Base-by-base conservation (phyloP, 2,329 filamentous ascomycete species). In the Chaetomium globosum region DNA sequence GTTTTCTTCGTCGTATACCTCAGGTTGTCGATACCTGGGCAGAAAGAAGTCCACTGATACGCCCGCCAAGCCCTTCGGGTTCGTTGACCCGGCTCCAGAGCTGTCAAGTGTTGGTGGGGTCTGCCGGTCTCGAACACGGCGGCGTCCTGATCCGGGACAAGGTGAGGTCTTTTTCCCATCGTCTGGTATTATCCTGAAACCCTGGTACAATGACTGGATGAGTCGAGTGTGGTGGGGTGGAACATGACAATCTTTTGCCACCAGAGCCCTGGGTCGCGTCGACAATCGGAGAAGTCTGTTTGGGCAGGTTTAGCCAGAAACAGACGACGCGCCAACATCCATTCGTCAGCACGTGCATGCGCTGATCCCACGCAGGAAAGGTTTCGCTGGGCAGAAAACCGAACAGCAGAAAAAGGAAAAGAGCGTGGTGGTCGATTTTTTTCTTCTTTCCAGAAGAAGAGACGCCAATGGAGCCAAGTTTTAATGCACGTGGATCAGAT, bases 201-300 rank as follows among this genome's bases (percentile, higher is more conserved):
- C 63, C 36, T 61, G 64, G 23, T 54, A 63, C 51, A 59, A 48
- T 64, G 65, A 66, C 64, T 67, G 54, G 56, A 48, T 64, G 65
- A 66, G 65, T 67, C 57, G 61, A 58, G 19, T 51, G 51, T 39
- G 31, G 54, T 5, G 49, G 26, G 54, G 31, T 63, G 58, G 61
- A 39, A 53, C 65, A 13, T 63, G 58, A 46, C 58, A 63, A 57
- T 64, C 61, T 63, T 64, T 70, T 63, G 69, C 69, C 69, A 69
- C 69, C 67, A 51, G 7, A 33, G 39, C 33, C 55, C 59, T 67
- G 67, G 68, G 64, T 66, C 39, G 52, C 57, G 55, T 59, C 36
- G 52, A 54, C 54, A 55, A 21, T 65, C 52, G 53, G 43, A n/a
- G 46, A 39, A 26, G 59, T 53, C 57, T 36, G 43, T 53, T 51